These are phyloP conservation scores for Xylaria acuta DNA, from an alignment of 495 filamentous ascomycete genomes.

Conservation along the genomic window DNA sequence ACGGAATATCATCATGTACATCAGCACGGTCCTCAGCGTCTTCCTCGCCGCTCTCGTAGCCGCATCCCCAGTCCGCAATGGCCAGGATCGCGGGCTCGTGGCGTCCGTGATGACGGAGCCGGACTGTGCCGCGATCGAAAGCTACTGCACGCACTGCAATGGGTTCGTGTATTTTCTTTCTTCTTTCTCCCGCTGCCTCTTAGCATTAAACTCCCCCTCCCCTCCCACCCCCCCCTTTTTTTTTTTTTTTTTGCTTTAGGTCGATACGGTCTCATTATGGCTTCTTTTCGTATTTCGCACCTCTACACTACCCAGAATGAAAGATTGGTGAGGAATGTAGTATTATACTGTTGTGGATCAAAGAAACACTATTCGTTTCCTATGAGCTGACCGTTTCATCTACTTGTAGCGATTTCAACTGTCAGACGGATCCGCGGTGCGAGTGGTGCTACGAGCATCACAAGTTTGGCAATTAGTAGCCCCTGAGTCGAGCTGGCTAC, in stretches of 20 bases:
- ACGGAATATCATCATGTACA: conserved; percentile 26
- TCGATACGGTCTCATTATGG: too few relatives aligned
- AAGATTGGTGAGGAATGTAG: not conserved
- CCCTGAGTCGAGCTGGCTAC: not conserved
- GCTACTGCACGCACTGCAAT: conserved; percentile 36
- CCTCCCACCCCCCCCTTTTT: too few relatives aligned
- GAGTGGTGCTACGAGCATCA: conserved; percentile 38
- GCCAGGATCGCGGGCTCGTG: conserved; percentile 3
- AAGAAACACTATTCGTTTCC: not conserved
- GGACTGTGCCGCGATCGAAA: conserved; percentile 34
- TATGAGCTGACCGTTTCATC: not conserved
- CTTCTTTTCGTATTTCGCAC: not conserved
- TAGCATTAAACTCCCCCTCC: not conserved
- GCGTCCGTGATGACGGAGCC: conserved; percentile 23
- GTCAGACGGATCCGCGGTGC: conserved; percentile 35
- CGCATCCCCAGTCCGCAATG: conserved; percentile 6
- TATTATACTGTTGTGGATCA: not conserved
- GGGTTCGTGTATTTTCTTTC: conserved; percentile 27
- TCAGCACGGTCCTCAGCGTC: conserved; percentile 27
- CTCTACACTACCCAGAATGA: not conserved
- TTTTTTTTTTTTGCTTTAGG: not conserved
- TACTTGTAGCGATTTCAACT: conserved; percentile 32
- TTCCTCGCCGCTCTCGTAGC: conserved; percentile 30
- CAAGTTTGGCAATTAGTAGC: conserved; percentile 19
- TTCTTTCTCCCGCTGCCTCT: not conserved